Evolutionary conservation across 768 basidiomycete species (phyloP).

Genomic region (Scleroderma bovista): DNA sequence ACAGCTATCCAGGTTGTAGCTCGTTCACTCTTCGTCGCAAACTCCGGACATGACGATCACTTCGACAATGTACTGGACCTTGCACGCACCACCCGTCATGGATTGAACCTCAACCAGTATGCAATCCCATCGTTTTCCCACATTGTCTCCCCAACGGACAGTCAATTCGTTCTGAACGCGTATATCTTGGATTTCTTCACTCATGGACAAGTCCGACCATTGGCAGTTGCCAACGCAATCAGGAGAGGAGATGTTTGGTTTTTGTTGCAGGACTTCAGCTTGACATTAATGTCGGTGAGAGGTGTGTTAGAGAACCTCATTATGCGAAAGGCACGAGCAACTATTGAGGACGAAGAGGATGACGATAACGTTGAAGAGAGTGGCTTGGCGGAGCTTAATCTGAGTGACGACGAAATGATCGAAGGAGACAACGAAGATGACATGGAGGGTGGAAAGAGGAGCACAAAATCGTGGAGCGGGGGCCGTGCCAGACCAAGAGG

Average conservation of each 20-base stretch:
- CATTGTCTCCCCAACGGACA: slow-evolving; percentile 20
- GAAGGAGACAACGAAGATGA: slow-evolving; percentile 20
- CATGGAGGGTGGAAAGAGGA: slow-evolving; percentile 8
- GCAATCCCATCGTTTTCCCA: slow-evolving; percentile 51
- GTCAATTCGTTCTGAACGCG: slow-evolving; percentile 45
- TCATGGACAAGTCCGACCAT: slow-evolving; percentile 51
- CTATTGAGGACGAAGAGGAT: slow-evolving; percentile 4
- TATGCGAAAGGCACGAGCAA: slow-evolving; percentile 19
- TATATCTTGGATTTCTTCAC: slow-evolving; percentile 65
- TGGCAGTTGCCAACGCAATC: slow-evolving; percentile 51
- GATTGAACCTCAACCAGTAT: slow-evolving; percentile 52
- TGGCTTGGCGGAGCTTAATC: slow-evolving; percentile 24
- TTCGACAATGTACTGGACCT: slow-evolving; percentile 52
- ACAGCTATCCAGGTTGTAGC: slow-evolving; percentile 35
- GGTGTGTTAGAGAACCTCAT: slow-evolving; percentile 44
- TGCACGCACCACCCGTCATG: slow-evolving; percentile 42
- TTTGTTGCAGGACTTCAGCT: slow-evolving; percentile 50
- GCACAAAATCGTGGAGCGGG: slow-evolving; percentile 8
- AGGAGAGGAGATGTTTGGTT: slow-evolving; percentile 64
- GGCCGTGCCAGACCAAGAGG: slow-evolving; percentile 26
- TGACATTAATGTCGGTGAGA: slow-evolving; percentile 46
- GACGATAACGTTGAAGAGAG: slow-evolving; percentile 13
- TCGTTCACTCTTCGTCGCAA: slow-evolving; percentile 62
- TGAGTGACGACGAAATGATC: slow-evolving; percentile 19
- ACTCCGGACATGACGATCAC: slow-evolving; percentile 57